Conservation (phyloP, 2,329 filamentous ascomycete genomes). For the Rutstroemia sp. region DNA sequence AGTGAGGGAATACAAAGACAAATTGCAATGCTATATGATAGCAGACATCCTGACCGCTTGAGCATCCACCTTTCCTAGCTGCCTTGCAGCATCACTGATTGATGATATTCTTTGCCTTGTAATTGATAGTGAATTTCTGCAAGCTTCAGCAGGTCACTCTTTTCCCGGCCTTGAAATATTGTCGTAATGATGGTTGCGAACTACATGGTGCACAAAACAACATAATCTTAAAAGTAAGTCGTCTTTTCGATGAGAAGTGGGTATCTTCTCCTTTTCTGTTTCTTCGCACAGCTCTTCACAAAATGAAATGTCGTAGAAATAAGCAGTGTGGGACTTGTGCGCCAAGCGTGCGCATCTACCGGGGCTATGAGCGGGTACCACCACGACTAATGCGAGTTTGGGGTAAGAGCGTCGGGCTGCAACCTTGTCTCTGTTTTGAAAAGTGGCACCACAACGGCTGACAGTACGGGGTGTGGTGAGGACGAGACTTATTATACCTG, state of each 20-base stretch:
- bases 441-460: neutral
- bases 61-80: no score
- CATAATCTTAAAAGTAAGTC: no score
- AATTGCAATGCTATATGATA: no score
- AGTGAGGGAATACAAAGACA: no score
- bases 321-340: constrained; percentile 1
- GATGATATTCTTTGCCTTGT: no score
- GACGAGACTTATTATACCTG: no score
- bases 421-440: neutral
- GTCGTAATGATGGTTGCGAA: neutral
- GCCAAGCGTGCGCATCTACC: neutral
- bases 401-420: neutral
- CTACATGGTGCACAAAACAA: no score
- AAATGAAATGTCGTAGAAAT: constrained; percentile 7
- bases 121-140: no score
- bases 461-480: neutral
- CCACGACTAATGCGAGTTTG: constrained; percentile 2
- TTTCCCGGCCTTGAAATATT: no score
- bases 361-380: neutral
- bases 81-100: no score
- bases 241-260: neutral
- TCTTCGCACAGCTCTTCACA: neutral
- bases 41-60: no score
- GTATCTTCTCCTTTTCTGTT: neutral
- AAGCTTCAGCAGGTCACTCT: no score